Conservation (phyloP, 225 moss, liverwort and hornwort species). For the Polytrichum commune region DNA sequence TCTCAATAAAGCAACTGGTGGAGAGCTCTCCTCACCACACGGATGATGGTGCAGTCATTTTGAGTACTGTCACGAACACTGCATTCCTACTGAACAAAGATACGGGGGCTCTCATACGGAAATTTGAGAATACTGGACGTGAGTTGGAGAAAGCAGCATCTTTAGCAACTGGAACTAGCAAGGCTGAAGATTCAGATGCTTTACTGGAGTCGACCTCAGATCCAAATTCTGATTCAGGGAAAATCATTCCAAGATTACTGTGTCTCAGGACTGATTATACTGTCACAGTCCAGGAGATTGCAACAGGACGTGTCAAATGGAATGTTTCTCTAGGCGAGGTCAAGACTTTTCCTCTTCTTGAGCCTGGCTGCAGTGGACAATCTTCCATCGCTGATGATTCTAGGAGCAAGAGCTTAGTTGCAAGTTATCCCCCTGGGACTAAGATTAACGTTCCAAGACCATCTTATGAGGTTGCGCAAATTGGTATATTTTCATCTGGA, state of each 20-base stretch:
- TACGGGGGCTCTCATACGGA: constrained; percentile 56
- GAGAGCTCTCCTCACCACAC: constrained; percentile 52
- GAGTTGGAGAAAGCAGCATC: constrained; percentile 39
- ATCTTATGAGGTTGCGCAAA: constrained; percentile 27
- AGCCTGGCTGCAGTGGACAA: constrained; percentile 14
- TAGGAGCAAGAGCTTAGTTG: background rate
- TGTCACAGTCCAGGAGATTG: constrained; percentile 46
- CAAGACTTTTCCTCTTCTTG: constrained; percentile 36
- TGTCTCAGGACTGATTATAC: constrained; percentile 56
- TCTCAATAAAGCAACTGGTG: constrained; percentile 45
- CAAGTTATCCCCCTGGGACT: constrained; percentile 15
- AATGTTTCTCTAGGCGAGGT: constrained; percentile 53
- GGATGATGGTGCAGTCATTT: constrained; percentile 52
- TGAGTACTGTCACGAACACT: constrained; percentile 43
- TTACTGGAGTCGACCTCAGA: constrained; percentile 22
- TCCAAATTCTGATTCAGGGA: constrained; percentile 15
- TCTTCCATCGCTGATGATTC: constrained; percentile 6
- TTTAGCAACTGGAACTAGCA: constrained; percentile 23
- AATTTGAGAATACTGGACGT: constrained; percentile 37
- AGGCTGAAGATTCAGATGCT: constrained; percentile 29
- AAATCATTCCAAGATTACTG: constrained; percentile 32
- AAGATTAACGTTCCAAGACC: constrained; percentile 12
- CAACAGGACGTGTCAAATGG: constrained; percentile 51
- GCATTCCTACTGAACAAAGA: constrained; percentile 57
- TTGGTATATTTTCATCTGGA: constrained; percentile 40